A percentile compares a stretch with the other conserved stretches of the same genome.
Evolutionary conservation across 148 eudicot species (phyloP).

Genomic region (Amaranthus palmeri): DNA sequence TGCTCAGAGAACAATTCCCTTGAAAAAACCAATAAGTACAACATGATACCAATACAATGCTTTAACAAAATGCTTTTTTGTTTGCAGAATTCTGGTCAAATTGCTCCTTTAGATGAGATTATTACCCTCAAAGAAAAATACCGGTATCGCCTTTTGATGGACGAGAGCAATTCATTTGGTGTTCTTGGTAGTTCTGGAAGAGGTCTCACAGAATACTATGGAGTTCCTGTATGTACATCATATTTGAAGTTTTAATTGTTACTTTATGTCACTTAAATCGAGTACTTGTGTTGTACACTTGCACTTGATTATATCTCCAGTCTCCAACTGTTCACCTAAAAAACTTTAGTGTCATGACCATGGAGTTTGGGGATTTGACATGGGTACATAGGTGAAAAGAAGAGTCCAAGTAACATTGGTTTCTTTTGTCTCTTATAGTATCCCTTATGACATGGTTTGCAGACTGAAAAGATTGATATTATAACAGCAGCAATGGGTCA

Average conservation of each 20-base stretch:
- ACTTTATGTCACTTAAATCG: background rate
- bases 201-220: slow-evolving; percentile 82
- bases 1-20: background rate
- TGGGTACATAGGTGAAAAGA: too few relatives aligned
- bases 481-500: slow-evolving; percentile 98
- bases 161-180: slow-evolving; percentile 93
- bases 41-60: background rate
- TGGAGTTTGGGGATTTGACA: too few relatives aligned
- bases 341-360: too few relatives aligned
- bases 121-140: slow-evolving; percentile 82
- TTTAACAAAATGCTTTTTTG: background rate
- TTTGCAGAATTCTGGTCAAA: slow-evolving; percentile 89
- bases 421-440: too few relatives aligned
- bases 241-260: slow-evolving; percentile 6
- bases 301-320: too few relatives aligned
- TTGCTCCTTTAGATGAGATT: slow-evolving; percentile 91
- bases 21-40: background rate
- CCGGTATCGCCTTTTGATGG: slow-evolving; percentile 74
- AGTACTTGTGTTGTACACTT: too few relatives aligned
- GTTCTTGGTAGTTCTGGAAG: slow-evolving; percentile 85
- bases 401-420: too few relatives aligned
- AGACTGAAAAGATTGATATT: slow-evolving; percentile 88
- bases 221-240: slow-evolving; percentile 61
- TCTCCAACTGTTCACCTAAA: too few relatives aligned
- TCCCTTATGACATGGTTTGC: slow-evolving; percentile 22